A percentile compares a stretch with the other conserved stretches of the same genome.
Evolutionary conservation across 345 rosid genomes (phyloP).

Genomic region (Boechera divaricarpa): DNA sequence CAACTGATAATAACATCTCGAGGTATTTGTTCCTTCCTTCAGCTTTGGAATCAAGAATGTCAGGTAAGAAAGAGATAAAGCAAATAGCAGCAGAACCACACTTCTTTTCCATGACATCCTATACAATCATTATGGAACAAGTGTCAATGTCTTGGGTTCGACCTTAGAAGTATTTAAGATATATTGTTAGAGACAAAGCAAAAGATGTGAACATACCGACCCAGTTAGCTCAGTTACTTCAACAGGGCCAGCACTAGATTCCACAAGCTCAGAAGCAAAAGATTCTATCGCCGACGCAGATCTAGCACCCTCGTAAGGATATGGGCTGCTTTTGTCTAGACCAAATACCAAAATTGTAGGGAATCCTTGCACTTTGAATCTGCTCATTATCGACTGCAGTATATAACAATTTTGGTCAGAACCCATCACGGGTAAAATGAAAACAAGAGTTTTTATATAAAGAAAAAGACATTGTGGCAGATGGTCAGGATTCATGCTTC

Average conservation of each 20-base stretch:
- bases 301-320: constrained; percentile 93
- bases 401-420: constrained; percentile 31
- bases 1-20: constrained; percentile 74
- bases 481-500: constrained; percentile 24
- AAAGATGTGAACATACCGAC: constrained; percentile 55
- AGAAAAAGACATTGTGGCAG: constrained; percentile 17
- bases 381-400: constrained; percentile 94
- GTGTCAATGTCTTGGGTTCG: constrained; percentile 25
- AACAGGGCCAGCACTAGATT: constrained; percentile 81
- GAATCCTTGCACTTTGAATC: constrained; percentile 95
- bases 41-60: constrained; percentile 96
- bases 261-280: constrained; percentile 85
- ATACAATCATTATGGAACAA: constrained; percentile 29
- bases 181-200: neutral
- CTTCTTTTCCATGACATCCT: constrained; percentile 91
- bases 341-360: constrained; percentile 98
- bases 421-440: constrained; percentile 3
- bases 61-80: constrained; percentile 93
- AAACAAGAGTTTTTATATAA: neutral
- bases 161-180: neutral
- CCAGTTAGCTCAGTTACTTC: constrained; percentile 90
- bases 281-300: constrained; percentile 94
- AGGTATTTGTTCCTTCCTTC: constrained; percentile 94
- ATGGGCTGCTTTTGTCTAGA: constrained; percentile 82
- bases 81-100: constrained; percentile 97